Evolutionary conservation across 1,139 yeast genomes (phyloP).

Genomic region (Magnusiomyces tetraspermus): DNA sequence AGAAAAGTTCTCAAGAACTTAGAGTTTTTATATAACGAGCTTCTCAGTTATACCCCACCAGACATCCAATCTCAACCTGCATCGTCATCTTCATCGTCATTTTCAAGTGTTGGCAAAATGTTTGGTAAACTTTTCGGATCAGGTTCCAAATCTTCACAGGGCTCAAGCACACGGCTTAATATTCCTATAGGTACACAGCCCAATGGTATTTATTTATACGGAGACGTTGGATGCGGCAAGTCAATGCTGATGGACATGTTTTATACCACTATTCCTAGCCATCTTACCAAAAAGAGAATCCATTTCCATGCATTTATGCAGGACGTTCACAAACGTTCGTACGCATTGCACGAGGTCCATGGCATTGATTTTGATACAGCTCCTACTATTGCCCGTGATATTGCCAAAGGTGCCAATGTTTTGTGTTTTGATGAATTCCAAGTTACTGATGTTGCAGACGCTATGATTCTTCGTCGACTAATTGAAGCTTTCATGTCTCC

Average conservation of each 20-base stretch:
- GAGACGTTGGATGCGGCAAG: constrained; percentile 98
- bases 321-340: constrained; percentile 77
- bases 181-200: constrained; percentile 36
- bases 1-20: constrained; percentile 26
- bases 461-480: constrained; percentile 80
- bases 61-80: background rate
- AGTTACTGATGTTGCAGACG: constrained; percentile 96
- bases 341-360: constrained; percentile 55
- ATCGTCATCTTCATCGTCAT: background rate
- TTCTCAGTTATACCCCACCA: constrained; percentile 22
- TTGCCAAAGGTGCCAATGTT: constrained; percentile 65
- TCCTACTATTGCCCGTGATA: constrained; percentile 74
- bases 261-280: constrained; percentile 69
- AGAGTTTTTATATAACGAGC: constrained; percentile 22
- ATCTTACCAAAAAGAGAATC: constrained; percentile 64
- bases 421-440: constrained; percentile 88
- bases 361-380: constrained; percentile 70
- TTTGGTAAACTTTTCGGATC: too few relatives aligned
- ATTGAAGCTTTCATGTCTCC: constrained; percentile 51
- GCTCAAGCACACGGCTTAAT: background rate
- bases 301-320: constrained; percentile 99
- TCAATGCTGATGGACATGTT: constrained; percentile 97
- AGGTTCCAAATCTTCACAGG: background rate
- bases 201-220: constrained; percentile 81
- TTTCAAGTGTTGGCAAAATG: too few relatives aligned